Conservation (phyloP, 768 basidiomycete species). For the Crepidotus variabilis region DNA sequence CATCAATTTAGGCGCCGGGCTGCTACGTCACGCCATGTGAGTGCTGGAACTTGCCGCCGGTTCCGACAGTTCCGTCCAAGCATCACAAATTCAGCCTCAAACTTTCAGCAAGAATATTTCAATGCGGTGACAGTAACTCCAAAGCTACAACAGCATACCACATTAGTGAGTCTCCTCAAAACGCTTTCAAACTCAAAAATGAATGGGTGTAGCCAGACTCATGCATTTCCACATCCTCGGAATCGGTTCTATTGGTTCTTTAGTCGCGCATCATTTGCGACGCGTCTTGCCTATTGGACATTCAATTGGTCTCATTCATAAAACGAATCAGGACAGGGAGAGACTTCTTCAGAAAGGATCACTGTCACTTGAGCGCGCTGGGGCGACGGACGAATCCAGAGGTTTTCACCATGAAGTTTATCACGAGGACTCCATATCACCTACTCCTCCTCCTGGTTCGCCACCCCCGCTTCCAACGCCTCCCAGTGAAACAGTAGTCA, state of each 20-base stretch:
- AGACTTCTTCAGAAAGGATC: conserved; percentile 28
- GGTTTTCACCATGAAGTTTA: conserved; percentile 54
- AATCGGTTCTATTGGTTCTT: conserved; percentile 78
- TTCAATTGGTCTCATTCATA: conserved; percentile 70
- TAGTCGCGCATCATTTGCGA: conserved; percentile 79
- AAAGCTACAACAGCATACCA: not conserved
- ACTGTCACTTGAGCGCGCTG: conserved; percentile 49
- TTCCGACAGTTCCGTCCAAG: too few species aligned
- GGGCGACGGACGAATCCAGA: conserved; percentile 34
- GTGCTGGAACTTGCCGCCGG: not conserved
- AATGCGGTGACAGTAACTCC: too few species aligned
- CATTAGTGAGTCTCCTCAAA: not conserved
- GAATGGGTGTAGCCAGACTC: not conserved
- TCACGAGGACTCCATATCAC: conserved; percentile 9
- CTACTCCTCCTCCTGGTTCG: not conserved
- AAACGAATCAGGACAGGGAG: conserved; percentile 35
- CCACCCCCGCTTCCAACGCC: conserved; percentile 2
- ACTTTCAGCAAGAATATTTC: too few species aligned
- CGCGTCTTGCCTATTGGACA: conserved; percentile 46
- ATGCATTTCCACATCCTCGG: conserved; percentile 78
- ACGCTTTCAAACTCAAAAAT: too few species aligned
- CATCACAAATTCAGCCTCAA: too few species aligned
- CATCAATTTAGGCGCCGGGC: too few species aligned
- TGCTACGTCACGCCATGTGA: not conserved
- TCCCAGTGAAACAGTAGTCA: not conserved